Conservation (phyloP, 2,329 filamentous ascomycete species). For the Blastomyces gilchristii region DNA sequence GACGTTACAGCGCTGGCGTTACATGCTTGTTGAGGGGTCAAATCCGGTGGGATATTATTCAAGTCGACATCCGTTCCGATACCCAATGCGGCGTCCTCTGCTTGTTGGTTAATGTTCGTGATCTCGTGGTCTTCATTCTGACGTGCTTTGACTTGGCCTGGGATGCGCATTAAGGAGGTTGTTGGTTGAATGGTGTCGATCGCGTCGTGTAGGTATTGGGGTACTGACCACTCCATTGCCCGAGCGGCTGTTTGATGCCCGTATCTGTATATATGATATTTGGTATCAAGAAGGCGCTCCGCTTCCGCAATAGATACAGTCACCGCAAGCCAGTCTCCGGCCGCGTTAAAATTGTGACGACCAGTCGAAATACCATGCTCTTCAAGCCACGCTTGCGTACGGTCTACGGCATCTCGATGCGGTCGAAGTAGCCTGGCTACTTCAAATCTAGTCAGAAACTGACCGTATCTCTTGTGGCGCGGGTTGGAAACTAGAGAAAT, state of each 20-base stretch:
- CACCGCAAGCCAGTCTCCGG: not conserved
- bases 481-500: not conserved
- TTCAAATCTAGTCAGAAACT: slow-evolving; percentile 1
- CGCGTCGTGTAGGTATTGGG: not conserved
- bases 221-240: slow-evolving; percentile 4
- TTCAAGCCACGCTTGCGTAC: not conserved
- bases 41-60: not conserved
- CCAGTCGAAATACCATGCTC: not conserved
- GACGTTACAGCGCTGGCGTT: slow-evolving; percentile 1
- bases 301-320: slow-evolving; percentile 1
- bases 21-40: slow-evolving; percentile 1
- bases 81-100: not conserved
- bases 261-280: not conserved
- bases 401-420: not conserved
- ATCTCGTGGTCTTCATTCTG: slow-evolving; percentile 1
- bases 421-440: not conserved
- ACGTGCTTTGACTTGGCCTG: not conserved
- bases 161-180: not conserved
- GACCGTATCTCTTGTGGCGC: not conserved
- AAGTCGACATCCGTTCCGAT: slow-evolving; percentile 1
- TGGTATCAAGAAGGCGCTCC: slow-evolving; percentile 4
- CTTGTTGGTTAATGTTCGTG: not conserved
- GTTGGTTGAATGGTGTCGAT: slow-evolving; percentile 4
- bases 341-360: not conserved
- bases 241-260: not conserved